phyloP scores from a whole-genome alignment of 768 basidiomycete genomes.

The Erythrobasidium yunnanense region DNA sequence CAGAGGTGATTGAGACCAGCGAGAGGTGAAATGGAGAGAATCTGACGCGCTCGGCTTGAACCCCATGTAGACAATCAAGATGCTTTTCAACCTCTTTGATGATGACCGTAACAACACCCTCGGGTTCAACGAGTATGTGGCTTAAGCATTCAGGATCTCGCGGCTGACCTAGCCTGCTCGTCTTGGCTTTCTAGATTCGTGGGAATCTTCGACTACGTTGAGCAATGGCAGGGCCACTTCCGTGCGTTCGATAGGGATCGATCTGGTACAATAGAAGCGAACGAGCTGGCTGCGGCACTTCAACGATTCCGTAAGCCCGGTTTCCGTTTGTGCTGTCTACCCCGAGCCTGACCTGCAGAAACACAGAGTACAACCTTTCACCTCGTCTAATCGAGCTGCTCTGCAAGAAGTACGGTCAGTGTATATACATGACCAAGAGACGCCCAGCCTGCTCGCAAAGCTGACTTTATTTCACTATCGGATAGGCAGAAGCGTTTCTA shows the following conservation, averaged over 20 bases:
- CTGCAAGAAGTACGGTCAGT: slow-evolving; percentile 26
- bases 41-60: too few species aligned
- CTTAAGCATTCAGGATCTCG: neutral
- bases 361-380: slow-evolving; percentile 21
- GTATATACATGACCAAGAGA: neutral
- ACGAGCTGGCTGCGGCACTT: slow-evolving; percentile 20
- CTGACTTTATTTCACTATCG: too few species aligned
- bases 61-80: slow-evolving; percentile 4
- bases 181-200: neutral
- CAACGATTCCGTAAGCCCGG: slow-evolving; percentile 8
- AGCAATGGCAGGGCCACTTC: slow-evolving; percentile 24
- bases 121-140: slow-evolving; percentile 17
- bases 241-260: slow-evolving; percentile 12
- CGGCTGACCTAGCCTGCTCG: neutral
- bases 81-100: slow-evolving; percentile 25
- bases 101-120: neutral
- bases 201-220: slow-evolving; percentile 14
- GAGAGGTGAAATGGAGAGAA: too few species aligned
- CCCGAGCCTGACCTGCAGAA: neutral
- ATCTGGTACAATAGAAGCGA: slow-evolving; percentile 21
- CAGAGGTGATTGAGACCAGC: neutral
- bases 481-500: too few species aligned
- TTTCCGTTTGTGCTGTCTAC: neutral
- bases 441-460: too few species aligned
- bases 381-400: slow-evolving; percentile 8